Conservation (phyloP, 495 filamentous ascomycete genomes). For the Aspergillus asperescens region DNA sequence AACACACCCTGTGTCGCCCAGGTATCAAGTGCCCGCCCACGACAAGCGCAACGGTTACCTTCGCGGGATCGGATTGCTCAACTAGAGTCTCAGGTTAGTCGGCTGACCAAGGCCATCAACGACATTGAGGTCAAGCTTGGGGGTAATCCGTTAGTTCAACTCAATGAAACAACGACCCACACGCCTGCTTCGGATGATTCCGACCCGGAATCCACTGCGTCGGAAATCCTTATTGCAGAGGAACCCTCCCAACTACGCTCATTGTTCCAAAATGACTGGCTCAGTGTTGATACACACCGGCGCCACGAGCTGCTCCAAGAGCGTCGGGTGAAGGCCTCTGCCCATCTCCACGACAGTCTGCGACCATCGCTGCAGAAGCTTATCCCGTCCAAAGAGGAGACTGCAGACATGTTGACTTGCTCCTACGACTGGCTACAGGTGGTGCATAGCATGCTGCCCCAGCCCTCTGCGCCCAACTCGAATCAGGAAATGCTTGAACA, state of each 20-base stretch:
- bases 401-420: slow-evolving; percentile 6
- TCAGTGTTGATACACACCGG: slow-evolving; percentile 14
- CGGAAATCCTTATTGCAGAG: slow-evolving; percentile 17
- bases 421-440: slow-evolving; percentile 23
- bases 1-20: slow-evolving; percentile 22
- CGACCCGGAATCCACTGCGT: slow-evolving; percentile 11
- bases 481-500: slow-evolving; percentile 14
- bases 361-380: slow-evolving; percentile 18
- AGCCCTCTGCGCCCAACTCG: slow-evolving; percentile 12
- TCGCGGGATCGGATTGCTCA: slow-evolving; percentile 25
- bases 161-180: not conserved
- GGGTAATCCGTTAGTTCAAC: not conserved
- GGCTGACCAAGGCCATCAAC: slow-evolving; percentile 18
- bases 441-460: slow-evolving; percentile 18
- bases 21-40: slow-evolving; percentile 13
- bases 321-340: slow-evolving; percentile 6
- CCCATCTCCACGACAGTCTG: slow-evolving; percentile 8
- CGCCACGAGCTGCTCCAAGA: slow-evolving; percentile 6
- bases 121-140: slow-evolving; percentile 20
- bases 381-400: slow-evolving; percentile 22
- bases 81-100: slow-evolving; percentile 21
- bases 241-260: slow-evolving; percentile 23
- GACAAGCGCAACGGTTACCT: slow-evolving; percentile 13
- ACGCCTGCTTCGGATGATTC: not conserved
- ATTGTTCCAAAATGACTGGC: slow-evolving; percentile 30